These are phyloP conservation scores for Phaeosphaeria sp. DNA, from an alignment of 2,329 filamentous ascomycete genomes.

Conservation along the genomic window DNA sequence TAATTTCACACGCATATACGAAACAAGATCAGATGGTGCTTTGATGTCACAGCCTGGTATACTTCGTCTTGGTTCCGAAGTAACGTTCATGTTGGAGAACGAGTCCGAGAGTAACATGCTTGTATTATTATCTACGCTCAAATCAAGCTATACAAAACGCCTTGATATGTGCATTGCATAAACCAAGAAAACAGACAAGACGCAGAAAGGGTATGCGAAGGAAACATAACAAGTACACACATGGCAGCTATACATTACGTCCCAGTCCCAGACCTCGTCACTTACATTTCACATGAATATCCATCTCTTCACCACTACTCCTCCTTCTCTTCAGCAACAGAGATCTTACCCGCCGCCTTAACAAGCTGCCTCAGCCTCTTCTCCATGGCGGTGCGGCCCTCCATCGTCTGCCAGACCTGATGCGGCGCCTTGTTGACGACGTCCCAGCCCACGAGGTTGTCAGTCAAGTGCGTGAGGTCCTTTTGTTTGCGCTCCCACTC, in stretches of 20 bases:
- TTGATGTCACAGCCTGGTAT: no score
- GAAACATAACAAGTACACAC: neutral
- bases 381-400: slow-evolving; percentile 79
- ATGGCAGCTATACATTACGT: neutral
- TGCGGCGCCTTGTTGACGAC: slow-evolving; percentile 85
- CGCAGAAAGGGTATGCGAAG: slow-evolving; percentile 6
- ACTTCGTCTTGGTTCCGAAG: no score
- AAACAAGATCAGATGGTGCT: no score
- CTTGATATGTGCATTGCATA: neutral
- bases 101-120: neutral
- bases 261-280: neutral
- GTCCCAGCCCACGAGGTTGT: slow-evolving; percentile 83
- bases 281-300: neutral
- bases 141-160: neutral
- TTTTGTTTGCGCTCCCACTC: slow-evolving; percentile 86
- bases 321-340: neutral
- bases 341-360: slow-evolving; percentile 34
- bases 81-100: neutral
- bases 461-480: slow-evolving; percentile 80
- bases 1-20: no score
- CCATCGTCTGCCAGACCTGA: slow-evolving; percentile 79
- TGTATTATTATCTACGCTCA: neutral
- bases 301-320: neutral
- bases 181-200: neutral
- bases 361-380: slow-evolving; percentile 77